Evolutionary conservation across 2,329 filamentous ascomycete genomes (phyloP).

Genomic region (Tolypocladium album): DNA sequence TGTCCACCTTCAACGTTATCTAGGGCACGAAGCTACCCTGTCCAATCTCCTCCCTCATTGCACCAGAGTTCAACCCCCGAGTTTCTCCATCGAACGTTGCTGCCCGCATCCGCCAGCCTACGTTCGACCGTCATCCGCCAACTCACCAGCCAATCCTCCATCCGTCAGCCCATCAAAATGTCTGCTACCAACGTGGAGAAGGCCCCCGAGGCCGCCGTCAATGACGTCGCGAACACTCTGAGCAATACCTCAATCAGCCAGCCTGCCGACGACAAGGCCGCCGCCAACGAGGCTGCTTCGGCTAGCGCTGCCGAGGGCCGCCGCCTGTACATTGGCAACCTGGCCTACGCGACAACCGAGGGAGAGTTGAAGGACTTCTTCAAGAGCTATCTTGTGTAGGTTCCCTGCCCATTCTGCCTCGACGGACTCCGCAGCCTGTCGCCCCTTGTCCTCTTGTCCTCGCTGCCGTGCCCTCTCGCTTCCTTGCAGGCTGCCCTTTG

Average conservation of each 20-base stretch:
- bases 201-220: slow-evolving; percentile 54
- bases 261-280: slow-evolving; percentile 41
- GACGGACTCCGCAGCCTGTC: neutral
- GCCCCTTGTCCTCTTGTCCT: neutral
- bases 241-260: slow-evolving; percentile 58
- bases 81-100: slow-evolving; percentile 34
- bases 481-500: neutral
- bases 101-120: slow-evolving; percentile 18
- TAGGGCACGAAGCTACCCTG: slow-evolving; percentile 92
- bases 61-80: slow-evolving; percentile 56
- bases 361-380: slow-evolving; percentile 99
- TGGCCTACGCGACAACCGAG: slow-evolving; percentile 99
- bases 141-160: slow-evolving; percentile 37
- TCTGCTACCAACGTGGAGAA: slow-evolving; percentile 61
- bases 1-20: slow-evolving; percentile 38
- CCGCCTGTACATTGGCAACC: slow-evolving; percentile 99
- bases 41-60: slow-evolving; percentile 44
- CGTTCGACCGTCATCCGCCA: slow-evolving; percentile 28
- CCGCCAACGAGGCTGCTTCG: slow-evolving; percentile 82
- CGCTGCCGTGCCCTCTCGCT: neutral
- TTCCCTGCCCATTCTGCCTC: slow-evolving; percentile 18
- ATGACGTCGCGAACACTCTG: slow-evolving; percentile 65
- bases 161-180: slow-evolving; percentile 55
- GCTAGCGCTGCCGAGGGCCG: slow-evolving; percentile 97
- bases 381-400: slow-evolving; percentile 98